phyloP scores from a whole-genome alignment of 257 asterid genomes.

The Fraxinus americana region DNA sequence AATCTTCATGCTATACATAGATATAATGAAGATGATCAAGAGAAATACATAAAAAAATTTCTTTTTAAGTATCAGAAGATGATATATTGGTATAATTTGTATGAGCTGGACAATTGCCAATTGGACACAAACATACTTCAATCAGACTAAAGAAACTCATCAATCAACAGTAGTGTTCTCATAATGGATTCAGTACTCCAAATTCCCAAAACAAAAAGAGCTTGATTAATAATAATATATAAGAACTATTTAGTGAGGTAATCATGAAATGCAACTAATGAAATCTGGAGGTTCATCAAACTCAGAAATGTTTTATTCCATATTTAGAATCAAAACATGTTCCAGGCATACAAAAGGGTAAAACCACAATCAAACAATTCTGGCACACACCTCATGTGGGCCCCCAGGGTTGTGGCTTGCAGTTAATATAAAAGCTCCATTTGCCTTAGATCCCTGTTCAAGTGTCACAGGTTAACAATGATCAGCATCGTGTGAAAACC shows the following conservation, averaged over 20 bases:
- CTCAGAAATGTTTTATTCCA: conserved; percentile 11
- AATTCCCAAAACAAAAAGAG: background rate
- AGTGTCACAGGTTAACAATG: conserved; percentile 22
- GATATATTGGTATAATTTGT: no score
- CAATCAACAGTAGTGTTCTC: background rate
- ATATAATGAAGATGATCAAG: conserved; percentile 2
- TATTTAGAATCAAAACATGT: background rate
- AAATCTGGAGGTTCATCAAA: background rate
- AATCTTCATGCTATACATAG: background rate
- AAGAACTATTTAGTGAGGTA: background rate
- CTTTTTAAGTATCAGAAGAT: background rate
- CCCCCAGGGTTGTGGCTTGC: conserved; percentile 99
- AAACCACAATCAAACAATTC: conserved; percentile 23
- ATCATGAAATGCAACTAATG: background rate
- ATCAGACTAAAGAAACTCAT: conserved; percentile 1
- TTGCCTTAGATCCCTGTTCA: conserved; percentile 87
- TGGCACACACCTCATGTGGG: conserved; percentile 71
- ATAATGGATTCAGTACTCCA: background rate
- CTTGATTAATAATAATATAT: background rate
- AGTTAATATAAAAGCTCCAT: conserved; percentile 90
- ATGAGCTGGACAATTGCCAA: background rate
- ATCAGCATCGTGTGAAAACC: background rate
- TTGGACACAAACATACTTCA: background rate
- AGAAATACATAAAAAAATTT: conserved; percentile 1
- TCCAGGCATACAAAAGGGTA: conserved; percentile 19